Percentiles rank a stretch among this genome's conserved stretches.
Conservation (phyloP, 2,329 filamentous ascomycete genomes). For the Colletotrichum sp. region DNA sequence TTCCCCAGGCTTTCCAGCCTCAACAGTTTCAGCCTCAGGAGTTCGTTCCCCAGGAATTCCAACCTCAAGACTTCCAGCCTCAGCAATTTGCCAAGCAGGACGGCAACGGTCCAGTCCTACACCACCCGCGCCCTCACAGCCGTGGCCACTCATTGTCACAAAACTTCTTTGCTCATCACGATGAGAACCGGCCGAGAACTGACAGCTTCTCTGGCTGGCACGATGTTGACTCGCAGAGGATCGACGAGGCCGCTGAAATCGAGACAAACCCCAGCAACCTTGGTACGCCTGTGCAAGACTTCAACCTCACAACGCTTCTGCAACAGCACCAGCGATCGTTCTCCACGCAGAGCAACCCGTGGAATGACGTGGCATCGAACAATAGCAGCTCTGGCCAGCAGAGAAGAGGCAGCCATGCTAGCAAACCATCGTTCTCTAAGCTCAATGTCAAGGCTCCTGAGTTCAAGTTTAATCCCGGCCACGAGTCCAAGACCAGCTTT, state of each 20-base stretch:
- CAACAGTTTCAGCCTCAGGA: neutral
- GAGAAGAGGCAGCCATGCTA: slow-evolving; percentile 62
- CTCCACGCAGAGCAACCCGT: slow-evolving; percentile 67
- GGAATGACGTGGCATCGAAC: slow-evolving; percentile 57
- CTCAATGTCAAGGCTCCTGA: slow-evolving; percentile 90
- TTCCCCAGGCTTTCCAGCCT: slow-evolving; percentile 24
- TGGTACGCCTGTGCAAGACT: slow-evolving; percentile 64
- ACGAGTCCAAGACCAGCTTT: slow-evolving; percentile 56
- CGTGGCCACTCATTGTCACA: slow-evolving; percentile 75
- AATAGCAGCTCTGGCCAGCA: slow-evolving; percentile 36
- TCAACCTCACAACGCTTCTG: slow-evolving; percentile 48
- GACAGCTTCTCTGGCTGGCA: slow-evolving; percentile 45
- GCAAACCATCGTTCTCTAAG: slow-evolving; percentile 75
- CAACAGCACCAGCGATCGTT: slow-evolving; percentile 59
- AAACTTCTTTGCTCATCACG: slow-evolving; percentile 65
- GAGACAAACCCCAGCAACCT: slow-evolving; percentile 78
- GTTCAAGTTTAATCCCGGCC: slow-evolving; percentile 76
- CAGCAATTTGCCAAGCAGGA: slow-evolving; percentile 60
- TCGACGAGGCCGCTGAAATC: slow-evolving; percentile 67
- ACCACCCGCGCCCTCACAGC: slow-evolving; percentile 77
- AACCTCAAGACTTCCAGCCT: slow-evolving; percentile 27
- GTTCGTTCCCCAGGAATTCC: slow-evolving; percentile 37
- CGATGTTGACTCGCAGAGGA: slow-evolving; percentile 42
- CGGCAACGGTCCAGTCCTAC: slow-evolving; percentile 62
- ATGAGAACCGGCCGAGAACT: slow-evolving; percentile 40